phyloP scores from a whole-genome alignment of 1,139 yeast species.

The Diutina sp. region DNA sequence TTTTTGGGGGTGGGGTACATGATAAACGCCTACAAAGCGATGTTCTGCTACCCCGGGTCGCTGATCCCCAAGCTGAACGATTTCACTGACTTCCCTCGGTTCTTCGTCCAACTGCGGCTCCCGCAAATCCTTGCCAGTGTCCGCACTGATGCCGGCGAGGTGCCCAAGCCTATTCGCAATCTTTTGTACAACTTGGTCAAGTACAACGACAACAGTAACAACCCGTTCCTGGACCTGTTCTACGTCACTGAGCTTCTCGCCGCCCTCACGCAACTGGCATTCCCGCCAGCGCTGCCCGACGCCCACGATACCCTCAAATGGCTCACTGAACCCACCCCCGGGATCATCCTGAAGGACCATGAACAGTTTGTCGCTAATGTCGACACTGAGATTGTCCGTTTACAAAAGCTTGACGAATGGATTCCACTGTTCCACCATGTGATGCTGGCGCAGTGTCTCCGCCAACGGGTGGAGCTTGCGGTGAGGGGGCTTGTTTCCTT shows the following conservation, averaged over 20 bases:
- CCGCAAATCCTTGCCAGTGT: constrained; percentile 50
- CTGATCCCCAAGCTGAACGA: constrained; percentile 69
- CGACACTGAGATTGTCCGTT: constrained; percentile 46
- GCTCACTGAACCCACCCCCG: constrained; percentile 1
- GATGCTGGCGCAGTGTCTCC: constrained; percentile 45
- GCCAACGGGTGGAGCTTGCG: constrained; percentile 48
- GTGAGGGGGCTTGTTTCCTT: constrained; percentile 41
- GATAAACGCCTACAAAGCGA: constrained; percentile 50
- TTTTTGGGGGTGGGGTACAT: constrained; percentile 68
- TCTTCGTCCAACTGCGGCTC: constrained; percentile 60
- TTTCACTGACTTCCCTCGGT: constrained; percentile 54
- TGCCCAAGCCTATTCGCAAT: constrained; percentile 50
- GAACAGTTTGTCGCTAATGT: constrained; percentile 16
- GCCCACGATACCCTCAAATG: not conserved
- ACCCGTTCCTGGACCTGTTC: constrained; percentile 61
- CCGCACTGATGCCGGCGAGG: constrained; percentile 49
- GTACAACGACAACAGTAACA: constrained; percentile 78
- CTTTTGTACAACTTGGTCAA: constrained; percentile 62
- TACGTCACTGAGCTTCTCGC: constrained; percentile 50
- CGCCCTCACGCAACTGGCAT: constrained; percentile 34
- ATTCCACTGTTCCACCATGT: constrained; percentile 59
- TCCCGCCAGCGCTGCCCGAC: constrained; percentile 8
- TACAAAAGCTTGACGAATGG: constrained; percentile 78
- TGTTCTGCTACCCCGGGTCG: constrained; percentile 63
- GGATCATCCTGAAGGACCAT: constrained; percentile 4